phyloP scores from a whole-genome alignment of 371 early-diverging fungal genomes.

The Gilbertella persicaria region DNA sequence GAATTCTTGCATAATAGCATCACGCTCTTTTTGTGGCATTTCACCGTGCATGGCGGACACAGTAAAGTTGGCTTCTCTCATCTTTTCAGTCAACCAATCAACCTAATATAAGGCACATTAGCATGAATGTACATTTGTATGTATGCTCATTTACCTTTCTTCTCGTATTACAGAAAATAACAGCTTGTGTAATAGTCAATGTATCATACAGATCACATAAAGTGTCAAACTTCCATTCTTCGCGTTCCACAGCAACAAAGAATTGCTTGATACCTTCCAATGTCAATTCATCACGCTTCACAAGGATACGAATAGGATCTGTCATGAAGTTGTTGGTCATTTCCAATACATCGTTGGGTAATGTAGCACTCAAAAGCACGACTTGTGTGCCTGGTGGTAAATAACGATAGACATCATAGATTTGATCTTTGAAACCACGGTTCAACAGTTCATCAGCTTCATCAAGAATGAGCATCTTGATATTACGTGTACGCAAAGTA shows the following conservation, averaged over 20 bases:
- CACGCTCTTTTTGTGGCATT: conserved; percentile 92
- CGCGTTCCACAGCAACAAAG: conserved; percentile 96
- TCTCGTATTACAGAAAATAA: conserved; percentile 99
- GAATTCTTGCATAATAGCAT: conserved; percentile 92
- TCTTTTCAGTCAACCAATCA: conserved; percentile 95
- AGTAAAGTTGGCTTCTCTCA: conserved; percentile 92
- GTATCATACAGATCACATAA: conserved; percentile 97
- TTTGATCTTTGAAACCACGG: conserved; percentile 98
- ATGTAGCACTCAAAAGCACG: conserved; percentile 97
- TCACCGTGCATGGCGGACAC: conserved; percentile 99
- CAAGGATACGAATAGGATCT: conserved; percentile 97
- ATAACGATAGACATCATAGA: conserved; percentile 96
- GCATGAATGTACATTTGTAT: conserved; percentile 3
- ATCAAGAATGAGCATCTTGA: conserved; percentile 98
- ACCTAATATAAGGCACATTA: conserved; percentile 52
- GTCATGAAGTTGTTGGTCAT: conserved; percentile 97
- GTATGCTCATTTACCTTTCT: conserved; percentile 70
- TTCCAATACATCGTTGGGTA: conserved; percentile 97
- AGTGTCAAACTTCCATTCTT: conserved; percentile 97
- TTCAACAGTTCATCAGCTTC: conserved; percentile 99
- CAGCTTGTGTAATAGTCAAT: conserved; percentile 96
- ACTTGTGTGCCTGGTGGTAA: conserved; percentile 96
- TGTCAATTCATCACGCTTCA: conserved; percentile 99
- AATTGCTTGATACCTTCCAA: conserved; percentile 99
- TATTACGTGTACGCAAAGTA: conserved; percentile 80